These are phyloP conservation scores for Fraxinus greggii DNA, from an alignment of 305 asterid genomes.

Conservation along the genomic window DNA sequence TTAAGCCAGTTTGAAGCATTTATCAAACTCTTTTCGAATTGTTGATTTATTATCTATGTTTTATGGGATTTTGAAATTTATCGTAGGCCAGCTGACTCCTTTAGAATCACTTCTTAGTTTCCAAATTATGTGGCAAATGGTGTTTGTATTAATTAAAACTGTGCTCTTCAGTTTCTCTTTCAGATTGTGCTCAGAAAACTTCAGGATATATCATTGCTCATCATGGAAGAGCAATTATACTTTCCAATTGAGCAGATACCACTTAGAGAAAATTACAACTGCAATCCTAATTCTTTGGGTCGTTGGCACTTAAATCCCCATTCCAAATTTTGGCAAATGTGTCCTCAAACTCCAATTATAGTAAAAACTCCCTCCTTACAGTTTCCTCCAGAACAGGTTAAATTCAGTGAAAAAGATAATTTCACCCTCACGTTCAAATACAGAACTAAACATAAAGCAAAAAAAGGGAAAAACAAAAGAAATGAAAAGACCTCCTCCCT, in stretches of 20 bases:
- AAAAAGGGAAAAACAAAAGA: not conserved
- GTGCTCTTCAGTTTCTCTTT: not conserved
- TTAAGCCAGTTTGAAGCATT: slow-evolving; percentile 16
- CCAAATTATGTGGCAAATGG: slow-evolving; percentile 9
- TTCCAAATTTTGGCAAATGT: not conserved
- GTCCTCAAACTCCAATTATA: not conserved
- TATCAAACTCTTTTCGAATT: slow-evolving; percentile 1
- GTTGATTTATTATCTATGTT: slow-evolving; percentile 17
- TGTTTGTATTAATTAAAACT: slow-evolving; percentile 2
- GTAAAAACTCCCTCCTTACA: not conserved
- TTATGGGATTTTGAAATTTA: slow-evolving; percentile 5
- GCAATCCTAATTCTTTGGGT: not conserved
- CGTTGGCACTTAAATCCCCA: not conserved
- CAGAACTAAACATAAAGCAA: not conserved
- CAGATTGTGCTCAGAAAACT: slow-evolving; percentile 5
- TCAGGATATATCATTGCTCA: slow-evolving; percentile 15
- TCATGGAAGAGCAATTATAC: slow-evolving; percentile 17
- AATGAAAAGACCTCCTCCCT: not conserved
- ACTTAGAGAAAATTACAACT: not conserved
- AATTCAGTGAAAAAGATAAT: not conserved
- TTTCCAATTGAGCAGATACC: slow-evolving; percentile 7
- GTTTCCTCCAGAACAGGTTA: not conserved
- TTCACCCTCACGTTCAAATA: not conserved
- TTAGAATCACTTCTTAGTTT: not conserved
- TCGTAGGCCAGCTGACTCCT: slow-evolving; percentile 15